phyloP scores from a whole-genome alignment of 805 yeast genomes.

The Ascoidea rubescens region DNA sequence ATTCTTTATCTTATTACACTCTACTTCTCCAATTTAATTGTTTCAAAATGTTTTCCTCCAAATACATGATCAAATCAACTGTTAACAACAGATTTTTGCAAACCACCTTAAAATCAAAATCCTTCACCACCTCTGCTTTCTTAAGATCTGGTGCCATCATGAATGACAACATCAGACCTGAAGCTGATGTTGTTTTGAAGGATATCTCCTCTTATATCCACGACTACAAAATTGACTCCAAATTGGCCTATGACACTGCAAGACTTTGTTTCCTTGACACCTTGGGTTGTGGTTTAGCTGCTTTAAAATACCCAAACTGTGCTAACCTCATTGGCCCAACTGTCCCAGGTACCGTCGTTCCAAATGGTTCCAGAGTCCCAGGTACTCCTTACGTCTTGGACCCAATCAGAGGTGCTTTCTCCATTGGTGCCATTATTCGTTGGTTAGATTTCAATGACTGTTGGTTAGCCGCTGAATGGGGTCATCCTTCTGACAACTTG shows the following conservation, averaged over 20 bases:
- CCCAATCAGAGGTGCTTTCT: constrained; percentile 45
- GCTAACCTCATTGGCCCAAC: constrained; percentile 35
- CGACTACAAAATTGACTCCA: constrained; percentile 27
- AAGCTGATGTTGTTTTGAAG: constrained; percentile 27
- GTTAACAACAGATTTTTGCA: no score
- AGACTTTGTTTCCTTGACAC: constrained; percentile 41
- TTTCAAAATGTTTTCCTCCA: no score
- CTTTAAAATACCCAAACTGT: constrained; percentile 37
- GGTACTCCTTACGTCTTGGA: constrained; percentile 38
- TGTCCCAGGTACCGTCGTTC: constrained; percentile 42
- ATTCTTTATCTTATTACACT: no score
- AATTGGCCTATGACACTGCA: constrained; percentile 39
- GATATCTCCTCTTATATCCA: constrained; percentile 40
- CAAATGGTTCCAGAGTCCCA: constrained; percentile 39
- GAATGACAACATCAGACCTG: constrained; percentile 1
- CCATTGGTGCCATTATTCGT: constrained; percentile 41
- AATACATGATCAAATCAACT: no score
- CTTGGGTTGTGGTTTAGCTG: constrained; percentile 47
- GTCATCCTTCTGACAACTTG: constrained; percentile 49
- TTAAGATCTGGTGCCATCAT: not conserved
- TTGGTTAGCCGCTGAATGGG: constrained; percentile 63
- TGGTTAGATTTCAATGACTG: constrained; percentile 54
- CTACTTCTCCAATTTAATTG: no score
- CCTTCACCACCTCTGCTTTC: no score
- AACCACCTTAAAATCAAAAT: no score